These are phyloP conservation scores for Botryotinia calthae DNA, from an alignment of 2,329 filamentous ascomycete genomes.

Conservation along the genomic window DNA sequence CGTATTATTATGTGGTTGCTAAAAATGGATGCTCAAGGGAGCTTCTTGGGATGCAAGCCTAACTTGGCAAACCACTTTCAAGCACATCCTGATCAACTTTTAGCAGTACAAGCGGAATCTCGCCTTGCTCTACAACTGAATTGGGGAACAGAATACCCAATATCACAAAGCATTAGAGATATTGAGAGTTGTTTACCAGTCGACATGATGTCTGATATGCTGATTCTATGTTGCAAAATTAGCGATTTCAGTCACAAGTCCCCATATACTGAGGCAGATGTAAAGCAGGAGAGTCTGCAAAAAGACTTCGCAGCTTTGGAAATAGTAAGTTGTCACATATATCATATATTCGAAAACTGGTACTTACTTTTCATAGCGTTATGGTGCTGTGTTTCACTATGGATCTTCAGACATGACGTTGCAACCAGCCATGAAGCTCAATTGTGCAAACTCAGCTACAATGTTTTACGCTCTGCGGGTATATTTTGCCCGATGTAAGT, in stretches of 20 bases:
- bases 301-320: not conserved
- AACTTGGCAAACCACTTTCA: slow-evolving; percentile 21
- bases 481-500: slow-evolving; percentile 8
- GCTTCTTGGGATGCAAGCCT: slow-evolving; percentile 23
- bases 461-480: slow-evolving; percentile 20
- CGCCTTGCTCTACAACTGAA: slow-evolving; percentile 24
- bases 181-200: slow-evolving; percentile 24
- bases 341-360: not conserved
- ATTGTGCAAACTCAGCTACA: slow-evolving; percentile 23
- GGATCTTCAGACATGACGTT: slow-evolving; percentile 23
- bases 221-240: slow-evolving; percentile 20
- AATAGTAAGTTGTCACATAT: not conserved
- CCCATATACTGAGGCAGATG: not conserved
- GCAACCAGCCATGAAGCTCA: slow-evolving; percentile 24
- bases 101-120: slow-evolving; percentile 17
- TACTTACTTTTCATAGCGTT: not conserved
- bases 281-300: not conserved
- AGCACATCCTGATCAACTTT: slow-evolving; percentile 13
- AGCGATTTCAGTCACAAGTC: not conserved
- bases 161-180: slow-evolving; percentile 24
- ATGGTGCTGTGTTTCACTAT: slow-evolving; percentile 20
- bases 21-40: slow-evolving; percentile 25
- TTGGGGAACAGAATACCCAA: slow-evolving; percentile 24
- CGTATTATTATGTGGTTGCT: slow-evolving; percentile 23
- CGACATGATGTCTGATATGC: slow-evolving; percentile 25